Evolutionary conservation across 495 filamentous ascomycete species (phyloP), one percentile per base, ranked within the genome.

Genomic region (Penicillium robsamsonii): DNA sequence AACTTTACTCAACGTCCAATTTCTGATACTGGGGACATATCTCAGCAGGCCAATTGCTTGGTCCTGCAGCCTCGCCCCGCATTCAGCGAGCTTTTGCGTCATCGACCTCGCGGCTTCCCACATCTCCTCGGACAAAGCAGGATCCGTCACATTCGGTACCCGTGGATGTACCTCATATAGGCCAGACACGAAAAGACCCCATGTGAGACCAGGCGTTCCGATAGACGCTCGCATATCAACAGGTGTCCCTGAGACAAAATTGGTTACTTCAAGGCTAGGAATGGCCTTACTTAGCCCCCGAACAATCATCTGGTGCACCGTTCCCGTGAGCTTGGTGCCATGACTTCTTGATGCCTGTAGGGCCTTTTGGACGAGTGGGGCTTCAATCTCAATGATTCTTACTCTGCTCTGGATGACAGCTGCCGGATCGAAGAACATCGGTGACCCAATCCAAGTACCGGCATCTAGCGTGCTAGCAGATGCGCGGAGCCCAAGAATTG

Each of bases 41-140:
- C 66, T 50, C 25, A 69, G 48, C 13, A 69, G 30, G 0, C 66
- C 66, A 20, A 69, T 57, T 3, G 64, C 50, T 40, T 69, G 66
- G 20, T 69, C 66, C 4, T 69, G 61, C 6, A 66, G 57, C 2
- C 44, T 50, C 1, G 51, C 45, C 1, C 11, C 54, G 20, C 63
- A 64, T 18, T 50, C 56, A n/a, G 63, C 61, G 13, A 69, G 57
- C 7, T 25, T 55, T 38, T 56, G 53, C 5, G 66, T 64, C 25
- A 66, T 61, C 13, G 37, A 45, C 12, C 56, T 59, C 1, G 66
- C 59, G 9, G 61, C 40, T 8, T 37, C 12, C 66, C 66, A 69
- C 51, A 54, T 57, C 12, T 59, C 59, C 17, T 65, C 53, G 3
- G 59, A 56, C 1, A 63, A 57, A 10, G 11, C 29, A 46, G 62